phyloP scores from a whole-genome alignment of 352 stramenopile species.

The Phytophthora cajani region DNA sequence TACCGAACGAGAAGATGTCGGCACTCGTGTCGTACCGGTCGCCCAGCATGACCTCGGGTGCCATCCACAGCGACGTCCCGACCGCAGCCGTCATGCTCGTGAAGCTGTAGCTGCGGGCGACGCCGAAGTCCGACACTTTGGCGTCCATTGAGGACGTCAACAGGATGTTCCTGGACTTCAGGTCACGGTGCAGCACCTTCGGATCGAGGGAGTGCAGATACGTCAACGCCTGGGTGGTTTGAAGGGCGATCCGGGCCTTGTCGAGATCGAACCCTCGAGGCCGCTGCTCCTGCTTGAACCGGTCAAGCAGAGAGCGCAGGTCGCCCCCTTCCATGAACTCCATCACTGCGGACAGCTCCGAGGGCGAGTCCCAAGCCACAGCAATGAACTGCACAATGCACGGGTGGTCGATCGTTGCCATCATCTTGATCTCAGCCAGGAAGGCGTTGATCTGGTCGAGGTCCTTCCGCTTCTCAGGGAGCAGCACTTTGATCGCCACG shows the following conservation, averaged over 20 bases:
- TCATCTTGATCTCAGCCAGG: slow-evolving; percentile 50
- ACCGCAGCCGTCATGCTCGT: slow-evolving; percentile 46
- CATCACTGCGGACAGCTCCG: slow-evolving; percentile 44
- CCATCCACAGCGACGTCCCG: slow-evolving; percentile 48
- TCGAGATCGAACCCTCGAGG: slow-evolving; percentile 31
- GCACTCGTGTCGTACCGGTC: slow-evolving; percentile 46
- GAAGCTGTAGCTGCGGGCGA: slow-evolving; percentile 31
- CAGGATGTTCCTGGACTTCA: slow-evolving; percentile 62
- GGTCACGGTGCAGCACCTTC: slow-evolving; percentile 49
- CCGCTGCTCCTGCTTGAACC: slow-evolving; percentile 22
- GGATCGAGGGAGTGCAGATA: slow-evolving; percentile 54
- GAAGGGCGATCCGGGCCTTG: slow-evolving; percentile 41
- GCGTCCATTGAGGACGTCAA: slow-evolving; percentile 32
- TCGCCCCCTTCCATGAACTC: slow-evolving; percentile 59
- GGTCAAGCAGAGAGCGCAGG: slow-evolving; percentile 35
- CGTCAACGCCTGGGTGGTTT: slow-evolving; percentile 42
- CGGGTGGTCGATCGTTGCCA: slow-evolving; percentile 52
- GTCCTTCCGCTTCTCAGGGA: slow-evolving; percentile 34
- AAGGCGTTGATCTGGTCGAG: slow-evolving; percentile 51
- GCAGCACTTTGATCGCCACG: slow-evolving; percentile 54
- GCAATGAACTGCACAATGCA: slow-evolving; percentile 62
- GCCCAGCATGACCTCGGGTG: slow-evolving; percentile 46
- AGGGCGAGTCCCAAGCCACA: slow-evolving; percentile 50
- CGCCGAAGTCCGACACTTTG: slow-evolving; percentile 59
- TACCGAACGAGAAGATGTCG: slow-evolving; percentile 52